Percentiles rank a stretch among this genome's conserved stretches.
phyloP scores from a whole-genome alignment of 2,329 filamentous ascomycete genomes.

The Didymellaceae sp. region DNA sequence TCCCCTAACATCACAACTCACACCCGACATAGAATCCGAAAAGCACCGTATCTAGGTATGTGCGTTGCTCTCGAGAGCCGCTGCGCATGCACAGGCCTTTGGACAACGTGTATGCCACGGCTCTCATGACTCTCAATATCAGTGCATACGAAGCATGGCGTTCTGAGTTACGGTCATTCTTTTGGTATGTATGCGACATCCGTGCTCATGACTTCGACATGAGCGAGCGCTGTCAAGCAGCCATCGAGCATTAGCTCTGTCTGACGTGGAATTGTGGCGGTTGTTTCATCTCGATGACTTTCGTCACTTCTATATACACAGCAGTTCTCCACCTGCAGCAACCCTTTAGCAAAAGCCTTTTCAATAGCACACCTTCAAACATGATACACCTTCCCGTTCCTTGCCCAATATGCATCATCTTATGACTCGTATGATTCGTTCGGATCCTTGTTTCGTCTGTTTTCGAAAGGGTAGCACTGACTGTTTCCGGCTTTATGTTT shows the following conservation, averaged over 20 bases:
- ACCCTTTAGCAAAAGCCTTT: constrained; percentile 17
- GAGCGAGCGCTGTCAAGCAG: neutral
- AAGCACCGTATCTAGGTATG: constrained; percentile 70
- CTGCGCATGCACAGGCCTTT: constrained; percentile 1
- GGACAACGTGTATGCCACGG: constrained; percentile 3
- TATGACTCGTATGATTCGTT: neutral
- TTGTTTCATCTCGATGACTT: neutral
- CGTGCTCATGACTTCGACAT: neutral
- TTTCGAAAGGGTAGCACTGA: constrained; percentile 1
- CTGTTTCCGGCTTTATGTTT: constrained; percentile 14
- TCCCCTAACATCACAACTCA: neutral
- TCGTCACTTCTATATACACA: constrained; percentile 1
- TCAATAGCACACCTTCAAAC: neutral
- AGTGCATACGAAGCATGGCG: constrained; percentile 30
- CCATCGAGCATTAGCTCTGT: neutral
- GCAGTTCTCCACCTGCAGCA: constrained; percentile 5
- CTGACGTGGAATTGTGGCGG: constrained; percentile 2
- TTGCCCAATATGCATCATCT: neutral
- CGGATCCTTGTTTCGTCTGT: constrained; percentile 7
- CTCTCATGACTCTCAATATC: constrained; percentile 11
- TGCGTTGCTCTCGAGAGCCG: constrained; percentile 4
- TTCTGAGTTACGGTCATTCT: constrained; percentile 10
- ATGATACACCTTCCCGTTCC: neutral
- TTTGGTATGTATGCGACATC: constrained; percentile 19
- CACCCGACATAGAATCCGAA: constrained; percentile 67